These are phyloP conservation scores for Colletotrichum theobromicola DNA, from an alignment of 2,329 filamentous ascomycete species.

Conservation along the genomic window DNA sequence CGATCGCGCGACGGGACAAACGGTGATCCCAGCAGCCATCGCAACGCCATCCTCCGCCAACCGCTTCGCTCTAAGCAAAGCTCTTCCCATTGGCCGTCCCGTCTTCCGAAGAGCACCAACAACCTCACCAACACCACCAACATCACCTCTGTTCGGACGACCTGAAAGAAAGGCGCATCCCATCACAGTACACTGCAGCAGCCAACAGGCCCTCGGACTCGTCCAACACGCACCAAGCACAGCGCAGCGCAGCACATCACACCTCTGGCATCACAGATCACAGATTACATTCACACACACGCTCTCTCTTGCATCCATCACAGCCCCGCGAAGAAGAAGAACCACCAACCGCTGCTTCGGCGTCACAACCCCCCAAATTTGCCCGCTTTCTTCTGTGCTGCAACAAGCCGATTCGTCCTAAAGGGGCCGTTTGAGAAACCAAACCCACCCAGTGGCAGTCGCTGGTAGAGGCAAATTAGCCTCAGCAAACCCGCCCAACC, in stretches of 20 bases:
- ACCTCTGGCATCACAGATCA: not conserved
- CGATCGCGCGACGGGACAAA: conserved; percentile 16
- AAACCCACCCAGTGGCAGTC: not conserved
- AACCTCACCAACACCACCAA: not conserved
- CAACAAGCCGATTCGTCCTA: conserved; percentile 3
- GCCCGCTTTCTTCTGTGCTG: conserved; percentile 19
- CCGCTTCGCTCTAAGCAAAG: not conserved
- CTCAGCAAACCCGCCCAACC: not conserved
- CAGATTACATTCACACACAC: not conserved
- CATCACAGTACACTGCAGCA: conserved; percentile 4
- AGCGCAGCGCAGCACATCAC: not conserved
- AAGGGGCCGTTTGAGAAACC: not conserved
- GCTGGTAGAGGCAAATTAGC: conserved; percentile 17
- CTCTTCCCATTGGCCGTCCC: not conserved
- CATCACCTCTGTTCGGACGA: not conserved
- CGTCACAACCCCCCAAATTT: conserved; percentile 8
- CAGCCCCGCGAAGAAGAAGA: not conserved
- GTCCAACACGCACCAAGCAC: not conserved
- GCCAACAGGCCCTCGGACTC: not conserved
- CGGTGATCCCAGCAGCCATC: conserved; percentile 9
- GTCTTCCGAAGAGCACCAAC: not conserved
- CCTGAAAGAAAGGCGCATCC: not conserved
- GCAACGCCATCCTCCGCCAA: not conserved
- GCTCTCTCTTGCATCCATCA: not conserved
- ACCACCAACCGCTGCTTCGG: not conserved